These are phyloP conservation scores for Apiotrichum domesticum DNA, from an alignment of 1,284 basidiomycete species.

Conservation along the genomic window DNA sequence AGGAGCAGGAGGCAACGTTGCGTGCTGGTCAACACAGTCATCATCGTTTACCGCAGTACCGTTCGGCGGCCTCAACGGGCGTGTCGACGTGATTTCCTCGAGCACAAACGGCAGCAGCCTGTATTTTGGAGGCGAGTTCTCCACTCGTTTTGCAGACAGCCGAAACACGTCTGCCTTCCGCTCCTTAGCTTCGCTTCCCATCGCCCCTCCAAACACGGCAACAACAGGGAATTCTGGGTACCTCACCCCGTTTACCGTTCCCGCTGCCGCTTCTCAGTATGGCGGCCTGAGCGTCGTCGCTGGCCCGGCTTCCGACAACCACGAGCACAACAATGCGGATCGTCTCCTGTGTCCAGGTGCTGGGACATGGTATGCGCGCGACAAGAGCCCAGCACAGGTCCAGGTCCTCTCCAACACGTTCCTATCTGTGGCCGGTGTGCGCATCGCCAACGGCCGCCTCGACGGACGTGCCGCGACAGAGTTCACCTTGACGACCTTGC, in stretches of 20 bases:
- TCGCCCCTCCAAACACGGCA: constrained; percentile 50
- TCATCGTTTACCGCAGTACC: constrained; percentile 60
- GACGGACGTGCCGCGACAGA: constrained; percentile 70
- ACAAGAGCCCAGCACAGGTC: constrained; percentile 63
- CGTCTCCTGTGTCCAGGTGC: constrained; percentile 73
- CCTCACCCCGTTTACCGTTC: constrained; percentile 75
- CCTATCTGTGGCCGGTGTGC: constrained; percentile 59
- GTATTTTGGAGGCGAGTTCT: constrained; percentile 82
- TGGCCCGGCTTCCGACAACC: constrained; percentile 60
- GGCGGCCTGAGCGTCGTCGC: constrained; percentile 55
- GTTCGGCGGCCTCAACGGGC: constrained; percentile 75
- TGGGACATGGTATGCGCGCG: constrained; percentile 74
- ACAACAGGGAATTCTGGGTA: constrained; percentile 83
- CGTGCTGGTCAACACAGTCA: constrained; percentile 65
- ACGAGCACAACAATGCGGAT: constrained; percentile 63
- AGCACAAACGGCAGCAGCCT: constrained; percentile 67
- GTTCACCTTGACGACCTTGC: constrained; percentile 80
- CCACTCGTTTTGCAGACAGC: constrained; percentile 61
- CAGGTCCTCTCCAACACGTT: constrained; percentile 68
- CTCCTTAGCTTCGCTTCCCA: constrained; percentile 49
- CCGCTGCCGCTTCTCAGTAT: constrained; percentile 49
- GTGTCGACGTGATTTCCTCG: constrained; percentile 69
- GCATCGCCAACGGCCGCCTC: constrained; percentile 85
- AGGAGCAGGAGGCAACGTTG: constrained; percentile 58
- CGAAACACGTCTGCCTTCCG: constrained; percentile 62